A percentile compares a stretch with the other conserved stretches of the same genome.
Conservation (phyloP, 768 basidiomycete species). For the Phylloporus rhodoxanthus region DNA sequence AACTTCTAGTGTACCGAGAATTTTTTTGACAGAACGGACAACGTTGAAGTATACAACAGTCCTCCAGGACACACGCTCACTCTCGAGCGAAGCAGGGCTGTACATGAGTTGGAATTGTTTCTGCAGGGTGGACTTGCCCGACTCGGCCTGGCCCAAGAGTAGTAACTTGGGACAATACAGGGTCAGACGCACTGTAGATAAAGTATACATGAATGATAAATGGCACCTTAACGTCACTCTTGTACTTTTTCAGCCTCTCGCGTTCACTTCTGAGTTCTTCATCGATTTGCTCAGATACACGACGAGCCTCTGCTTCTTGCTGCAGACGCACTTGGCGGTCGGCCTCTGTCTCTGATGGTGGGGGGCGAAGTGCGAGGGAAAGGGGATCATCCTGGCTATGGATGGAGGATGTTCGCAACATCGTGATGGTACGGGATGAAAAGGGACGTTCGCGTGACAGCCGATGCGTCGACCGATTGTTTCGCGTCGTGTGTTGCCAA, state of each 20-base stretch:
- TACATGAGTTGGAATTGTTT: slow-evolving; percentile 83
- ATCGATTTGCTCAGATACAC: slow-evolving; percentile 75
- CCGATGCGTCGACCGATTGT: not conserved
- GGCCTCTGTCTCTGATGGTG: slow-evolving; percentile 56
- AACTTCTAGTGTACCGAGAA: slow-evolving; percentile 54
- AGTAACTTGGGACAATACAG: slow-evolving; percentile 42
- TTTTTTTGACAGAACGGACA: slow-evolving; percentile 63
- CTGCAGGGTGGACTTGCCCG: slow-evolving; percentile 71
- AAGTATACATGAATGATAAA: not conserved
- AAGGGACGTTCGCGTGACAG: not conserved
- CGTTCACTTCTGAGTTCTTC: slow-evolving; percentile 69
- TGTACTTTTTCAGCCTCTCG: slow-evolving; percentile 56
- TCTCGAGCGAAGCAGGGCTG: slow-evolving; percentile 61
- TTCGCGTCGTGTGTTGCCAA: not conserved
- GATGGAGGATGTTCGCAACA: slow-evolving; percentile 64
- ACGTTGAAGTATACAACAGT: slow-evolving; percentile 74
- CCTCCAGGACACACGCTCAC: slow-evolving; percentile 66
- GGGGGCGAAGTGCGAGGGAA: slow-evolving; percentile 57
- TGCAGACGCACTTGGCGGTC: slow-evolving; percentile 59
- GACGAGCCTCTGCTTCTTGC: slow-evolving; percentile 67
- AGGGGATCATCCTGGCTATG: slow-evolving; percentile 77
- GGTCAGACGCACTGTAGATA: slow-evolving; percentile 17
- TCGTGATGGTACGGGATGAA: slow-evolving; percentile 35
- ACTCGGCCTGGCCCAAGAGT: slow-evolving; percentile 75
- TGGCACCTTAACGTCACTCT: slow-evolving; percentile 68